phyloP scores from a whole-genome alignment of 192 early-diverging fungal species.

The Dispira parvispora region DNA sequence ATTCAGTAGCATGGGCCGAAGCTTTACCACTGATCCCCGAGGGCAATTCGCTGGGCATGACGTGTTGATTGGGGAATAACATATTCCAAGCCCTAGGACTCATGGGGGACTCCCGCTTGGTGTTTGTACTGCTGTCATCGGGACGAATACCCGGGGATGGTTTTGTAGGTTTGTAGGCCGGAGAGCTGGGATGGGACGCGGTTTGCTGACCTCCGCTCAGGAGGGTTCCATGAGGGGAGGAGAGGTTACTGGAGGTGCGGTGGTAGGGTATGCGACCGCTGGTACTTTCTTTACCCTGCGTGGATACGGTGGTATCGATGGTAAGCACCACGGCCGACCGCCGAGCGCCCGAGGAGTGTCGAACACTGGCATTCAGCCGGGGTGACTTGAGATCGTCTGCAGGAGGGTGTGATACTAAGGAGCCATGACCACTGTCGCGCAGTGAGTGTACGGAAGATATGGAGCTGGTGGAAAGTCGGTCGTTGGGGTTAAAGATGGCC shows the following conservation, averaged over 20 bases:
- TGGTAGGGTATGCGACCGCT: not conserved
- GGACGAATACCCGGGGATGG: not conserved
- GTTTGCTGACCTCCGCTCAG: not conserved
- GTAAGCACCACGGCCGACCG: slow-evolving; percentile 3
- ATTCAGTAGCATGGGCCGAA: not conserved
- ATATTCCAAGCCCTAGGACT: slow-evolving; percentile 5
- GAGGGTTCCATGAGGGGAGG: not conserved
- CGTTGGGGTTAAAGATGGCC: not conserved
- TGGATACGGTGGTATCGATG: slow-evolving; percentile 4
- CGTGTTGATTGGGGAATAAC: slow-evolving; percentile 6
- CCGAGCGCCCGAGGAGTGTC: not conserved
- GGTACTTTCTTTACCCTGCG: too few species aligned
- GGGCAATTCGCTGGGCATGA: not conserved
- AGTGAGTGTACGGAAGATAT: not conserved
- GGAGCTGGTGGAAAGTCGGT: slow-evolving; percentile 5
- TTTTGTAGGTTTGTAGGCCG: not conserved
- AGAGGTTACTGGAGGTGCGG: not conserved
- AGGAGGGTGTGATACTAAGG: not conserved
- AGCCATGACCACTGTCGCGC: not conserved
- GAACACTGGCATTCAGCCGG: too few species aligned
- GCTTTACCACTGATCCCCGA: not conserved
- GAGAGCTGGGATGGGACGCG: not conserved
- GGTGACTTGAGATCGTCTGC: too few species aligned
- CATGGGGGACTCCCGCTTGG: slow-evolving; percentile 2
- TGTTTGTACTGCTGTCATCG: not conserved